Percentiles rank a stretch among this genome's conserved stretches.
Conservation (phyloP, 495 filamentous ascomycete genomes). For the Penicillium atrosanguineum region DNA sequence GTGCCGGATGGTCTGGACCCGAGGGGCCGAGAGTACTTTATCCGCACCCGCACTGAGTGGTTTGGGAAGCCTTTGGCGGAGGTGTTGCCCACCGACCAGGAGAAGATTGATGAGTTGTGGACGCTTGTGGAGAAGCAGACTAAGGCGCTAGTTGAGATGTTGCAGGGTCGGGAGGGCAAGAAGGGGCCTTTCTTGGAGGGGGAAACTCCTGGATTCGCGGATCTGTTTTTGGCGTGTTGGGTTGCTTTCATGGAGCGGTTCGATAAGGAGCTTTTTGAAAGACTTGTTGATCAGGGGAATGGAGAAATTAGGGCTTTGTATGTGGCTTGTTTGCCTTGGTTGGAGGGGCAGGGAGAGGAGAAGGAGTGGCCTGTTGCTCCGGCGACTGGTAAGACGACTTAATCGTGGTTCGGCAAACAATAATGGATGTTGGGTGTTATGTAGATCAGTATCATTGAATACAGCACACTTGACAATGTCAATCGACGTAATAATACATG, state of each 20-base stretch:
- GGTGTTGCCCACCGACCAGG: slow-evolving; percentile 22
- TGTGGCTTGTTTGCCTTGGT: slow-evolving; percentile 29
- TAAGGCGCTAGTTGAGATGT: slow-evolving; percentile 15
- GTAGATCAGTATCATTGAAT: slow-evolving; percentile 23
- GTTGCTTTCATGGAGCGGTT: slow-evolving; percentile 26
- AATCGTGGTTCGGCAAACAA: too few relatives aligned
- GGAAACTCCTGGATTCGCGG: slow-evolving; percentile 27
- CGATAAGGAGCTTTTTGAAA: slow-evolving; percentile 20
- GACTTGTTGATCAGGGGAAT: slow-evolving; percentile 16
- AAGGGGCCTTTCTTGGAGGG: slow-evolving; percentile 32
- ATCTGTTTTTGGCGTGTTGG: slow-evolving; percentile 16
- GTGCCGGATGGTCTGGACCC: slow-evolving; percentile 27
- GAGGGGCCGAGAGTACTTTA: slow-evolving; percentile 31
- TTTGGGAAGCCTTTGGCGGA: slow-evolving; percentile 35
- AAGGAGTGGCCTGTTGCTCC: slow-evolving; percentile 29
- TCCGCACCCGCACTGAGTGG: slow-evolving; percentile 23
- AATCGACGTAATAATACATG: slow-evolving; percentile 33
- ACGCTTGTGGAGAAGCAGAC: slow-evolving; percentile 14
- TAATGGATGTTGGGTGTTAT: background rate
- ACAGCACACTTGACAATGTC: slow-evolving; percentile 28
- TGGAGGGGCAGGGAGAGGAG: slow-evolving; percentile 33
- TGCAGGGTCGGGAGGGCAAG: slow-evolving; percentile 30
- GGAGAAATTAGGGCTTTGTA: slow-evolving; percentile 26
- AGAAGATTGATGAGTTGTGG: slow-evolving; percentile 14
- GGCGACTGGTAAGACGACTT: background rate